Percentiles rank a stretch among this genome's conserved stretches.
Evolutionary conservation across 192 early-diverging fungal genomes (phyloP).

Genomic region (Podila epicladia): DNA sequence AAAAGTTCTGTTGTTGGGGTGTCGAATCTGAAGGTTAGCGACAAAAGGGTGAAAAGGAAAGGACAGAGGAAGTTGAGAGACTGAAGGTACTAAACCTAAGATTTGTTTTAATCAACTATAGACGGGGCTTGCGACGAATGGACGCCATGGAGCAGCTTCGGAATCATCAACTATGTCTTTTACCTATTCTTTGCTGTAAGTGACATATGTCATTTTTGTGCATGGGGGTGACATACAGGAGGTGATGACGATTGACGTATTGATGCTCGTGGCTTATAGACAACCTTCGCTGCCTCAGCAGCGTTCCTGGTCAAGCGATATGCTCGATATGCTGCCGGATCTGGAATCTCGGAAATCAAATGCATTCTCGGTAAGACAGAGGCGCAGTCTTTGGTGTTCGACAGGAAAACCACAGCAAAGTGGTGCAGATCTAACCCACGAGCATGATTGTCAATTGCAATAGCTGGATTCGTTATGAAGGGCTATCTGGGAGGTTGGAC

Average conservation of each 20-base stretch:
- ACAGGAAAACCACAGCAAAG: not conserved
- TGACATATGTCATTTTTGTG: not conserved
- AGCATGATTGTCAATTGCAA: not conserved
- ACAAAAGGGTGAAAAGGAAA: not conserved
- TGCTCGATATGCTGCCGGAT: slow-evolving; percentile 93
- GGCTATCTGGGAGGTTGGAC: slow-evolving; percentile 94
- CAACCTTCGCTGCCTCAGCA: slow-evolving; percentile 74
- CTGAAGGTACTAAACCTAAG: not conserved
- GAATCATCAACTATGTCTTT: slow-evolving; percentile 79
- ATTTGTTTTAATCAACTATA: slow-evolving; percentile 5
- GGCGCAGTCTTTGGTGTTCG: not conserved
- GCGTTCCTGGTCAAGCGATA: slow-evolving; percentile 79
- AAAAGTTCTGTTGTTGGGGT: slow-evolving; percentile 94
- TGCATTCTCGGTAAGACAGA: slow-evolving; percentile 68
- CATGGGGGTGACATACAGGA: too few species aligned
- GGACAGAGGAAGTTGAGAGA: not conserved
- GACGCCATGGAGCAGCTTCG: slow-evolving; percentile 69
- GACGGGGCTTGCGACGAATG: slow-evolving; percentile 77
- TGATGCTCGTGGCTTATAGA: slow-evolving; percentile 40
- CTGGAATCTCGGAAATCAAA: slow-evolving; percentile 94
- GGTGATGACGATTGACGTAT: too few species aligned
- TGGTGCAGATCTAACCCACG: not conserved
- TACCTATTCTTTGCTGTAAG: slow-evolving; percentile 77
- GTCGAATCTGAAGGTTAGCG: slow-evolving; percentile 65
- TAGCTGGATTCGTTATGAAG: slow-evolving; percentile 93